Base-by-base conservation (phyloP, 2,329 filamentous ascomycete genomes). In the Penicillium sp. region DNA sequence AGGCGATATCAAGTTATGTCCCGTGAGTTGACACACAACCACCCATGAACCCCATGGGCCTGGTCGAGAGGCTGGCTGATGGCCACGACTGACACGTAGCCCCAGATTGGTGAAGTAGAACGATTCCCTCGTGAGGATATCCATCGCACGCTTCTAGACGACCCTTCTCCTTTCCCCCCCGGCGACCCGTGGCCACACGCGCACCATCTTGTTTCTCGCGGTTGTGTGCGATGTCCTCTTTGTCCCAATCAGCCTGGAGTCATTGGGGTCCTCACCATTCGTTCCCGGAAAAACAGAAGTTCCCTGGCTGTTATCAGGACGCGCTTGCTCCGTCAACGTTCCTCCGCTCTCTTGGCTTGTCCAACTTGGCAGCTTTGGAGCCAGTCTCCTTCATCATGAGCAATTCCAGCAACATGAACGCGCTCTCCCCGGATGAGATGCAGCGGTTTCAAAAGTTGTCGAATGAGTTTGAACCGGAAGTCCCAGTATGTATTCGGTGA, bases 371-470 rank as follows among this genome's bases (percentile, higher is more conserved):
- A 34, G 43, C 50, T 24, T 52, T 61, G 40, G 26, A 35, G 9
- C 41, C 50, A 9, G 43, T 32, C 9, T n/a, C 44, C 26, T 45
- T 45, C 46, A 48, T 35, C 33, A 56, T 56, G 54, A 54, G 43
- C 39, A 50, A 52, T 38, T 34, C 53, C 5, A 39, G 46, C 53
- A 62, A 64, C 45, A 72, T 73, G 69, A 66, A 66, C 46, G 57
- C 66, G 18, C 59, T 70, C 36, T 70, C 70, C 8, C 57, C 66
- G 43, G 78, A 82, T 47, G 80, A 83, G 56, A 72, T 82, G 62
- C 79, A 80, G 55, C 73, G 79, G 48, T 73, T 83, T 64, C 81
- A 84, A 69, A 76, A 80, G 63, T 71, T 83, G 52, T 83, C 80
- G 57, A 79, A 79, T 62, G 73, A 77, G 49, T 84, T 79, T 57